Evolutionary conservation across 1,284 basidiomycete species (phyloP).

Genomic region (Quambalaria eucalypti): DNA sequence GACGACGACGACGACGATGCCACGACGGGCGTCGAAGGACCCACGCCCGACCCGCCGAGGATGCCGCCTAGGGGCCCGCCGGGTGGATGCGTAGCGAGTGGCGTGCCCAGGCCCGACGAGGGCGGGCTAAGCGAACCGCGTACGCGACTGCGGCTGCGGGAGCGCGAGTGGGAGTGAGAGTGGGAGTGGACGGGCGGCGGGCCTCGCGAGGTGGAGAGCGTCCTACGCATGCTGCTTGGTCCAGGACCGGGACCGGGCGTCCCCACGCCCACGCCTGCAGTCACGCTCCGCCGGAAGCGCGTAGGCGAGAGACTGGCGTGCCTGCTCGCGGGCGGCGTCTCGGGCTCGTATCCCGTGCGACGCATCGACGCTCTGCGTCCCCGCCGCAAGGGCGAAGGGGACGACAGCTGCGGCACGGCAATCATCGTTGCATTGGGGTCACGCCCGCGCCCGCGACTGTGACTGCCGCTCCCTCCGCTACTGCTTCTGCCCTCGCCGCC

Average conservation of each 20-base stretch:
- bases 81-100: too few species aligned
- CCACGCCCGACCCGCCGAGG: too few species aligned
- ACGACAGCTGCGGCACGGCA: not conserved
- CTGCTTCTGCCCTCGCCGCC: not conserved
- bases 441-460: too few species aligned
- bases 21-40: not conserved
- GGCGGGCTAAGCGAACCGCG: too few species aligned
- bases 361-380: not conserved
- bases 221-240: not conserved
- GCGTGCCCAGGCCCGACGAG: too few species aligned
- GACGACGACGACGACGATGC: not conserved
- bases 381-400: not conserved
- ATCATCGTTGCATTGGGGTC: conserved; percentile 1
- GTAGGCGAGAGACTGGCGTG: not conserved
- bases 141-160: too few species aligned
- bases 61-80: too few species aligned
- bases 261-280: not conserved
- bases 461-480: too few species aligned
- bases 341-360: conserved; percentile 6
- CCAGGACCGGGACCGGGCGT: not conserved
- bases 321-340: conserved; percentile 8
- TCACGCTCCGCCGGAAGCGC: not conserved
- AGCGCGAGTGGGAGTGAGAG: not conserved
- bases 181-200: not conserved
- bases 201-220: not conserved